Conservation (phyloP, 2,329 filamentous ascomycete species). For the Fusarium chaquense region DNA sequence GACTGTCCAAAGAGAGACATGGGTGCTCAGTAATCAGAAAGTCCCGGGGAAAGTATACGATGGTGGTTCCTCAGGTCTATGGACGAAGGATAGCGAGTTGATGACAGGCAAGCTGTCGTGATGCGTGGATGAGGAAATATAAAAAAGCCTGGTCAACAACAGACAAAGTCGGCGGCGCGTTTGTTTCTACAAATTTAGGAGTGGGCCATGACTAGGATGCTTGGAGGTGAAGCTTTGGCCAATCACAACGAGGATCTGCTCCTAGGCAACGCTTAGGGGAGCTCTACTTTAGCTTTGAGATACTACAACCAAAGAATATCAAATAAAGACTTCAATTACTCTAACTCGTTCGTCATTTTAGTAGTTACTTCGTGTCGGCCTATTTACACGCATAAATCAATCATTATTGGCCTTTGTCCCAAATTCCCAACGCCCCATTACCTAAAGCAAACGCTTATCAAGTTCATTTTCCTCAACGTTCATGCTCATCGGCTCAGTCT, state of each 20-base stretch:
- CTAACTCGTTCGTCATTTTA: constrained; percentile 27
- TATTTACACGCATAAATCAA: constrained; percentile 27
- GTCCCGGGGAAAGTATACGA: background rate
- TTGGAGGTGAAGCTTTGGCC: constrained; percentile 51
- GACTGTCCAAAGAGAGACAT: constrained; percentile 55
- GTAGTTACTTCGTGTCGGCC: background rate
- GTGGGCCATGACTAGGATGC: constrained; percentile 46
- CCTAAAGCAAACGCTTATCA: constrained; percentile 22
- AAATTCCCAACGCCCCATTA: constrained; percentile 29
- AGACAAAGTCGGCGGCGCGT: constrained; percentile 46
- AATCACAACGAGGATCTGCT: constrained; percentile 46
- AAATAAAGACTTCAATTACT: constrained; percentile 22
- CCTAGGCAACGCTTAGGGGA: constrained; percentile 33
- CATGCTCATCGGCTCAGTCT: background rate
- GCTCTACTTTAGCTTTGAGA: constrained; percentile 8
- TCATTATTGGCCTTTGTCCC: constrained; percentile 29
- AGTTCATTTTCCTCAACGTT: constrained; percentile 8
- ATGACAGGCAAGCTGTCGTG: constrained; percentile 30
- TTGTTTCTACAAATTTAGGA: constrained; percentile 51
- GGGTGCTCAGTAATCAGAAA: constrained; percentile 27
- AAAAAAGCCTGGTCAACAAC: constrained; percentile 33
- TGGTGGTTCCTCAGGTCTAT: background rate
- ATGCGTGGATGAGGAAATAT: constrained; percentile 29
- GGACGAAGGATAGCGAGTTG: constrained; percentile 11
- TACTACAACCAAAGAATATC: background rate